phyloP scores from a whole-genome alignment of 768 basidiomycete species.

The Paxillus involutus region DNA sequence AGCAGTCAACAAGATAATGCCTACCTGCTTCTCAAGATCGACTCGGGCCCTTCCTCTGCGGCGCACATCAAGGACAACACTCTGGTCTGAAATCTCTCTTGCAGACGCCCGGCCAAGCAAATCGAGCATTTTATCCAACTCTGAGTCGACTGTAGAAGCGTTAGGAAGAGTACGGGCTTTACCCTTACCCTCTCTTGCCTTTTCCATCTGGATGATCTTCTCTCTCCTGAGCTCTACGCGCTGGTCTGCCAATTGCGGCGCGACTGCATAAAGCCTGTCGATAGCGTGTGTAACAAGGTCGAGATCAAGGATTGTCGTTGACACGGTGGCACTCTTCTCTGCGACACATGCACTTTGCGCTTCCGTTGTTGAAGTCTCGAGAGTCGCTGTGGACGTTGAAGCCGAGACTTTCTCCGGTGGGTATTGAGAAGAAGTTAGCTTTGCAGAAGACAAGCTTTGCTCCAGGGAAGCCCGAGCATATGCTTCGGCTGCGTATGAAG shows the following conservation, averaged over 20 bases:
- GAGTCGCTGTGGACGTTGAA: neutral
- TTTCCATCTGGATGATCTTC: conserved; percentile 73
- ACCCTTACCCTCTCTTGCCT: conserved; percentile 54
- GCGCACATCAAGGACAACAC: conserved; percentile 63
- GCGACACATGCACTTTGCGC: neutral
- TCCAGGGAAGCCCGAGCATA: neutral
- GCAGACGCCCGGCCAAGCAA: conserved; percentile 70
- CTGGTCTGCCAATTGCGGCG: conserved; percentile 90
- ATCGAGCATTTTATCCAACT: conserved; percentile 72
- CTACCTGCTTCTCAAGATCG: conserved; percentile 65
- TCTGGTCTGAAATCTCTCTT: conserved; percentile 66
- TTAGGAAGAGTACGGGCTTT: conserved; percentile 44
- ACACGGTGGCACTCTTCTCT: neutral
- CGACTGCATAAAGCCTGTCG: conserved; percentile 80
- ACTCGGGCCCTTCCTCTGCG: conserved; percentile 51
- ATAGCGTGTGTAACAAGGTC: conserved; percentile 87
- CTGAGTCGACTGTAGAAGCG: conserved; percentile 29
- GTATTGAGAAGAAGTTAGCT: conserved; percentile 9
- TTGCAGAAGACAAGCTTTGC: conserved; percentile 11
- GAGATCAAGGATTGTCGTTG: conserved; percentile 65
- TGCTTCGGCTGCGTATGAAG: conserved; percentile 22
- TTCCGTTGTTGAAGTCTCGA: neutral
- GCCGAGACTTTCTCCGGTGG: conserved; percentile 21
- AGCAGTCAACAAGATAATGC: conserved; percentile 6
- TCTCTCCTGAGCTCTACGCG: conserved; percentile 83